Evolutionary conservation across 2,329 filamentous ascomycete genomes (phyloP).

Genomic region (Pseudodiploospora longispora): DNA sequence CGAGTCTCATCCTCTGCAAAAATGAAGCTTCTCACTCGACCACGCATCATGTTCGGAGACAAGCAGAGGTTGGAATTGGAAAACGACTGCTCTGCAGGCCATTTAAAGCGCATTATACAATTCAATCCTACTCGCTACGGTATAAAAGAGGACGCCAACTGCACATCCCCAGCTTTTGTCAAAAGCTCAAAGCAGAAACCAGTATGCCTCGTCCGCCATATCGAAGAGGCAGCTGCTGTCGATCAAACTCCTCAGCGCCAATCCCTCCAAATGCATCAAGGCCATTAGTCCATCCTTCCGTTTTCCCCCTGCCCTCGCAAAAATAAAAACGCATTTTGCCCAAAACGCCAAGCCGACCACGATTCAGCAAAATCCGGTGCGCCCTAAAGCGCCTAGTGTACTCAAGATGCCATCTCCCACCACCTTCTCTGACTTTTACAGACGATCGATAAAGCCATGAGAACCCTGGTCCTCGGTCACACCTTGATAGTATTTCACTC

Average conservation of each 20-base stretch:
- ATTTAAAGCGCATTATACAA: conserved; percentile 12
- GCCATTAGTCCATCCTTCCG: background rate
- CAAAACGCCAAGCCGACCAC: too few relatives aligned
- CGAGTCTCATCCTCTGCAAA: too few relatives aligned
- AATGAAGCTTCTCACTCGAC: too few relatives aligned
- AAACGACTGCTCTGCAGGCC: too few relatives aligned
- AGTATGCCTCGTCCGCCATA: conserved; percentile 6
- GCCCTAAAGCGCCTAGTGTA: too few relatives aligned
- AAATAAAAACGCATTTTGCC: background rate
- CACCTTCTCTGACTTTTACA: too few relatives aligned
- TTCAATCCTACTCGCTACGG: conserved; percentile 13
- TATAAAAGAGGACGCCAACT: conserved; percentile 8
- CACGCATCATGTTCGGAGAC: too few relatives aligned
- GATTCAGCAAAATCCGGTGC: too few relatives aligned
- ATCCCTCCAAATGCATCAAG: conserved; percentile 1
- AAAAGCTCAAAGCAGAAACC: conserved; percentile 4
- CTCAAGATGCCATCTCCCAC: too few relatives aligned
- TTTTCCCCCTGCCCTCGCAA: background rate
- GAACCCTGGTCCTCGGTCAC: too few relatives aligned
- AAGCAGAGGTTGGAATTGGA: too few relatives aligned
- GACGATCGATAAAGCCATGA: too few relatives aligned
- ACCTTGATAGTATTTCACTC: conserved; percentile 24
- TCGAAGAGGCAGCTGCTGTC: conserved; percentile 4
- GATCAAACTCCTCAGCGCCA: conserved; percentile 11
- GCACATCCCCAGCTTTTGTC: conserved; percentile 5